phyloP scores from a whole-genome alignment of 2,329 filamentous ascomycete species.

The Epichloe aotearoae region DNA sequence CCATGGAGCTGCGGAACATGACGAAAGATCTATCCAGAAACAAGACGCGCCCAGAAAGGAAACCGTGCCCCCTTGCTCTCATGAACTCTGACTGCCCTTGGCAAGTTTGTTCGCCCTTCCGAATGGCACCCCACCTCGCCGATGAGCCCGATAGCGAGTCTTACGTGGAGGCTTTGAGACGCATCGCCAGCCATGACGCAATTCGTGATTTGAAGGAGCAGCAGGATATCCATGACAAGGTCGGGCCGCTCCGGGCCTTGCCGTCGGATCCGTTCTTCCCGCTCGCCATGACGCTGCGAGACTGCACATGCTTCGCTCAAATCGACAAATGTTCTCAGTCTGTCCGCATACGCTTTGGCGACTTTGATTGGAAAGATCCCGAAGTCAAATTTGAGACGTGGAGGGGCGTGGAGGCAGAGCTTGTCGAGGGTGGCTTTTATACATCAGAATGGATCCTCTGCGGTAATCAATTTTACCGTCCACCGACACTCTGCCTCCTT shows the following conservation, averaged over 20 bases:
- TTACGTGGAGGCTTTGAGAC: slow-evolving; percentile 13
- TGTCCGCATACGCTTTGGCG: slow-evolving; percentile 51
- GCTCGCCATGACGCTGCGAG: slow-evolving; percentile 67
- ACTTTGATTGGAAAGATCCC: slow-evolving; percentile 65
- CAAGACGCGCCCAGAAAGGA: slow-evolving; percentile 21
- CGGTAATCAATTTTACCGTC: slow-evolving; percentile 19
- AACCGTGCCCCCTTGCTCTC: slow-evolving; percentile 55
- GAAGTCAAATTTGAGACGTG: slow-evolving; percentile 55
- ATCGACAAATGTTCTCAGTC: slow-evolving; percentile 26
- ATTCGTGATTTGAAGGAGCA: slow-evolving; percentile 21
- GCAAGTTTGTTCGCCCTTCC: slow-evolving; percentile 29
- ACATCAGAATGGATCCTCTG: slow-evolving; percentile 26
- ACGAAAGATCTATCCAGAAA: slow-evolving; percentile 20
- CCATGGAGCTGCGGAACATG: slow-evolving; percentile 30
- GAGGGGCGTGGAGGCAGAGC: slow-evolving; percentile 45
- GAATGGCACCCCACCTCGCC: slow-evolving; percentile 22
- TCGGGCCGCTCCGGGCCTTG: slow-evolving; percentile 29
- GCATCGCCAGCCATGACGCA: slow-evolving; percentile 21
- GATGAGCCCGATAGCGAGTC: slow-evolving; percentile 17
- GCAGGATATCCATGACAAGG: slow-evolving; percentile 29
- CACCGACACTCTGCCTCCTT: slow-evolving; percentile 22
- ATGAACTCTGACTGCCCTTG: slow-evolving; percentile 34
- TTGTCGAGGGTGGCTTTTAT: slow-evolving; percentile 61
- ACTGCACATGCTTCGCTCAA: slow-evolving; percentile 63
- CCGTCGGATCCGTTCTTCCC: slow-evolving; percentile 36